phyloP scores from a whole-genome alignment of 2,329 filamentous ascomycete genomes.

The Ceratocystis colombiana region DNA sequence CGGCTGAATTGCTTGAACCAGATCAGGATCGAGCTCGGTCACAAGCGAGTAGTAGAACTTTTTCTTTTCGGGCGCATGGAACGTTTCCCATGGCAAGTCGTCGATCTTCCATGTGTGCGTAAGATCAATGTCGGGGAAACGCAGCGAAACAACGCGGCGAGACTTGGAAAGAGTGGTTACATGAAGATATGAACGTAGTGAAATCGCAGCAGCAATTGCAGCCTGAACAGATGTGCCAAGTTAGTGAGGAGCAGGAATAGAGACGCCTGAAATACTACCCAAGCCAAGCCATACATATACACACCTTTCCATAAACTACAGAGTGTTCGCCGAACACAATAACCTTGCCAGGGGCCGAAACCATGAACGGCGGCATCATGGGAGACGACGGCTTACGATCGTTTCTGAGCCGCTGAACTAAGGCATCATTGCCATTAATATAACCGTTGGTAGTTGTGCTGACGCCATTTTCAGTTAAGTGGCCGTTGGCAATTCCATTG shows the following conservation, averaged over 20 bases:
- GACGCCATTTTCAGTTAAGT: slow-evolving; percentile 25
- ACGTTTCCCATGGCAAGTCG: slow-evolving; percentile 74
- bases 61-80: slow-evolving; percentile 73
- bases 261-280: slow-evolving; percentile 14
- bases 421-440: slow-evolving; percentile 33
- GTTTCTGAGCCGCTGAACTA: slow-evolving; percentile 35
- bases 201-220: slow-evolving; percentile 90
- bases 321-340: slow-evolving; percentile 98
- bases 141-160: slow-evolving; percentile 72
- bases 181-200: slow-evolving; percentile 88
- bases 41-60: slow-evolving; percentile 90
- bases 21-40: slow-evolving; percentile 70
- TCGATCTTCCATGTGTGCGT: slow-evolving; percentile 92
- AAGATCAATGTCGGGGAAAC: slow-evolving; percentile 83
- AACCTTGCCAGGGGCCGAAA: slow-evolving; percentile 94
- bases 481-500: slow-evolving; percentile 27
- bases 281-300: slow-evolving; percentile 26
- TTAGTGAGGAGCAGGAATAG: slow-evolving; percentile 12
- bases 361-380: slow-evolving; percentile 87
- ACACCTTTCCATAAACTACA: slow-evolving; percentile 90
- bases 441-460: slow-evolving; percentile 11
- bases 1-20: slow-evolving; percentile 70
- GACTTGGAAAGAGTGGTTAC: slow-evolving; percentile 92
- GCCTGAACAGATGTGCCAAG: slow-evolving; percentile 42
- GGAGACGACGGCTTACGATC: slow-evolving; percentile 51